Evolutionary conservation across 306 rosid species (phyloP).

Genomic region (Arachis stenosperma): DNA sequence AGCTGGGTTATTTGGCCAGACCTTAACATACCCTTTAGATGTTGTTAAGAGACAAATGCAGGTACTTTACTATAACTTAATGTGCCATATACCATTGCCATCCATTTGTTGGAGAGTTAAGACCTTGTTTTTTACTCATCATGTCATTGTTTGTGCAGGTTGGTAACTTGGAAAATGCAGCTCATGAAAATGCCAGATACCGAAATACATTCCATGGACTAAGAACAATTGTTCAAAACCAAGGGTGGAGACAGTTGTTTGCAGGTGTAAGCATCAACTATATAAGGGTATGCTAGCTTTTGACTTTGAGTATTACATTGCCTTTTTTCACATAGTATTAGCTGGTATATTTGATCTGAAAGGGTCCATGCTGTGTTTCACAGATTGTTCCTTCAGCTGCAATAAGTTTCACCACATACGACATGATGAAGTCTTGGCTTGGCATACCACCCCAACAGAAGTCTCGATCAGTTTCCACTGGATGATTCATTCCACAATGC

Average conservation of each 20-base stretch:
- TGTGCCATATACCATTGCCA: slow-evolving; percentile 3
- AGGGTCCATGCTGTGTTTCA: slow-evolving; percentile 15
- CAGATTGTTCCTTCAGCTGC: slow-evolving; percentile 99
- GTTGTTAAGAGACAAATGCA: slow-evolving; percentile 99
- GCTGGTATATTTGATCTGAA: not conserved
- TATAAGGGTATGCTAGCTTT: slow-evolving; percentile 63
- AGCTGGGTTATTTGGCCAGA: slow-evolving; percentile 96
- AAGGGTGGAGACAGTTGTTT: slow-evolving; percentile 92
- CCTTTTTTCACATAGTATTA: slow-evolving; percentile 5
- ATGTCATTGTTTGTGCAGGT: slow-evolving; percentile 59
- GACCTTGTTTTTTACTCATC: slow-evolving; percentile 14
- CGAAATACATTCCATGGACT: slow-evolving; percentile 73
- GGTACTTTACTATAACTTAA: slow-evolving; percentile 48
- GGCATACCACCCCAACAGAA: slow-evolving; percentile 69
- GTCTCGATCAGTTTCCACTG: slow-evolving; percentile 53
- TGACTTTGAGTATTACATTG: slow-evolving; percentile 8
- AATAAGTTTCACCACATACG: slow-evolving; percentile 83
- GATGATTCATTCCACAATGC: slow-evolving; percentile 39
- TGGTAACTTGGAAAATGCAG: slow-evolving; percentile 58
- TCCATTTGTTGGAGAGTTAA: slow-evolving; percentile 7
- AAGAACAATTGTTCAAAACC: slow-evolving; percentile 60
- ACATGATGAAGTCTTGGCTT: slow-evolving; percentile 83
- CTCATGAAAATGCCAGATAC: slow-evolving; percentile 56
- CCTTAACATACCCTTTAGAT: slow-evolving; percentile 91
- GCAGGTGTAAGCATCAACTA: slow-evolving; percentile 94